A percentile compares a stretch with the other conserved stretches of the same genome.
Conservation (phyloP, 148 eudicot genomes). For the Polygonum maritimum region DNA sequence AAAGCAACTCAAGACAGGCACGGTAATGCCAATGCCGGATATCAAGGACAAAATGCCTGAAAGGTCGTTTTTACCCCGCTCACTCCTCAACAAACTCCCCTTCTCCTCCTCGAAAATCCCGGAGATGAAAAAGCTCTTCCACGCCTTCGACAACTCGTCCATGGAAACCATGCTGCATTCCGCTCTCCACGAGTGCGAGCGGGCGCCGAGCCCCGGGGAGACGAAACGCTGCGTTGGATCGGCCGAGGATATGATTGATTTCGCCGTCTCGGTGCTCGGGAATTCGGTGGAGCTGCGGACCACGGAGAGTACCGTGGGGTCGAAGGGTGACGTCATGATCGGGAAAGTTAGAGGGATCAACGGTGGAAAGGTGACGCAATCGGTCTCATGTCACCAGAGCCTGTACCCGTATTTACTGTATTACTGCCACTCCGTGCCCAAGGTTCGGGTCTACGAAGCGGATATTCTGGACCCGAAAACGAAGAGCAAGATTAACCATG, state of each 20-base stretch:
- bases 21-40: conserved; percentile 85
- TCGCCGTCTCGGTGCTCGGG: conserved; percentile 59
- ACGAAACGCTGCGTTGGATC: conserved; percentile 74
- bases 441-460: conserved; percentile 80
- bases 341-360: conserved; percentile 61
- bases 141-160: conserved; percentile 51
- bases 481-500: conserved; percentile 58
- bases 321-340: conserved; percentile 35
- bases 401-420: conserved; percentile 70
- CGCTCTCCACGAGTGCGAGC: conserved; percentile 58
- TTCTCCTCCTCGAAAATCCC: conserved; percentile 39
- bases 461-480: conserved; percentile 52
- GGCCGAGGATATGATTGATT: conserved; percentile 77
- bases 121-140: conserved; percentile 45
- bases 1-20: conserved; percentile 43
- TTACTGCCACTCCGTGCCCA: conserved; percentile 83
- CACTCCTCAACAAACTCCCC: conserved; percentile 52
- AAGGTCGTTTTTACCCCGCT: conserved; percentile 78
- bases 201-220: conserved; percentile 63
- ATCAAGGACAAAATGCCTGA: conserved; percentile 75
- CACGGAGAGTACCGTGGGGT: conserved; percentile 42
- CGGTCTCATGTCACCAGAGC: conserved; percentile 83
- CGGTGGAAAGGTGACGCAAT: conserved; percentile 61
- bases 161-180: conserved; percentile 45
- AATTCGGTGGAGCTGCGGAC: conserved; percentile 48